phyloP scores from a whole-genome alignment of 2,329 filamentous ascomycete genomes.

The Fusarium subtropicale region DNA sequence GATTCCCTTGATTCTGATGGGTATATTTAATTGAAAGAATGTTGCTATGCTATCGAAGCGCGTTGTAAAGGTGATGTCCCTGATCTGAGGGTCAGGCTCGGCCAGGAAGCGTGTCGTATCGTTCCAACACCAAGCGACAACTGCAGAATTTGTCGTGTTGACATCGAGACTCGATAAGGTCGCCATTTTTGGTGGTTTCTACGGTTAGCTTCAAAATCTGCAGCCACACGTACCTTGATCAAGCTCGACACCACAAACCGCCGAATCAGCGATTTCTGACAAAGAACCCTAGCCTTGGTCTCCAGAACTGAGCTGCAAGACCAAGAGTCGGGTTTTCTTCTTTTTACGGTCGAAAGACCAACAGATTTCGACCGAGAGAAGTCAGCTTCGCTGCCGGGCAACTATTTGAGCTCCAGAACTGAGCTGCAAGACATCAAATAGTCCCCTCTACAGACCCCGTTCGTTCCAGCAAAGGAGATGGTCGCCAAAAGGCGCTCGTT shows the following conservation, averaged over 20 bases:
- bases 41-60: slow-evolving; percentile 13
- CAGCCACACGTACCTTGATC: slow-evolving; percentile 8
- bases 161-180: slow-evolving; percentile 9
- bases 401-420: slow-evolving; percentile 23
- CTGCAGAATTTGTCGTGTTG: slow-evolving; percentile 6
- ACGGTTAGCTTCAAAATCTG: slow-evolving; percentile 1
- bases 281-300: neutral
- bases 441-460: slow-evolving; percentile 24
- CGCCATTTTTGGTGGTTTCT: neutral
- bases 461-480: slow-evolving; percentile 15
- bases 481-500: slow-evolving; percentile 1
- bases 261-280: neutral
- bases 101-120: neutral
- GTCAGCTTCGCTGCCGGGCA: slow-evolving; percentile 25
- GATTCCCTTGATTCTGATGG: slow-evolving; percentile 22
- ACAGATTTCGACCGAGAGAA: slow-evolving; percentile 2
- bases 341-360: neutral
- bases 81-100: slow-evolving; percentile 17
- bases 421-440: slow-evolving; percentile 18
- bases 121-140: slow-evolving; percentile 7
- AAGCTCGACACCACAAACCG: neutral
- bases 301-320: slow-evolving; percentile 27
- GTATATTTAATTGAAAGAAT: slow-evolving; percentile 17
- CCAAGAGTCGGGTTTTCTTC: neutral
- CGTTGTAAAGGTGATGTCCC: slow-evolving; percentile 15